Conservation (phyloP, 148 eudicot genomes). For the Polygonum aviculare region DNA sequence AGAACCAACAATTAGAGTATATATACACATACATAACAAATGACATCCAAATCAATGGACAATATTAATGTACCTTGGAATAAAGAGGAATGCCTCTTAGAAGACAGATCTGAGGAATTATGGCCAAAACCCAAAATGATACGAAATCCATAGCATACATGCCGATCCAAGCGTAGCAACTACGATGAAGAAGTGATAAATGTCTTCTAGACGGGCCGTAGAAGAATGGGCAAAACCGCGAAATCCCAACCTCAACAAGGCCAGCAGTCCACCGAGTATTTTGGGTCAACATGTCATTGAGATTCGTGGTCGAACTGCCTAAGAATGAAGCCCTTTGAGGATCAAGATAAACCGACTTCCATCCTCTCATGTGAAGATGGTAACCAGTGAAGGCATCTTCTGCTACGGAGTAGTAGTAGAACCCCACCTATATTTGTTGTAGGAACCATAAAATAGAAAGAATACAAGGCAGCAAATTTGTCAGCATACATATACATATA, state of each 20-base stretch:
- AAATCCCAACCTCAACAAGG: conserved; percentile 31
- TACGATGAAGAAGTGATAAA: conserved; percentile 25
- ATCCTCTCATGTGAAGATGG: conserved; percentile 40
- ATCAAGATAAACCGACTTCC: conserved; percentile 51
- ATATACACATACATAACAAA: not conserved
- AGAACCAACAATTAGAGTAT: not conserved
- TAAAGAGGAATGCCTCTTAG: conserved; percentile 40
- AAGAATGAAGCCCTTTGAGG: conserved; percentile 49
- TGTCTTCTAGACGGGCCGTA: conserved; percentile 25
- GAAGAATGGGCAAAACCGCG: conserved; percentile 42
- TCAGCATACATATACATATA: not conserved
- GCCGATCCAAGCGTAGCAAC: conserved; percentile 25
- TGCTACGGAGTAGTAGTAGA: conserved; percentile 30
- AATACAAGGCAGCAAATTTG: not conserved
- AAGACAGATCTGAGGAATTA: conserved; percentile 49
- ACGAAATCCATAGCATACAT: conserved; percentile 24
- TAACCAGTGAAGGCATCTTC: conserved; percentile 58
- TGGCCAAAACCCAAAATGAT: conserved; percentile 24
- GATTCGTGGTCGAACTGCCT: conserved; percentile 41
- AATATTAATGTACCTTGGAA: conserved; percentile 32
- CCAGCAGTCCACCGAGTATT: conserved; percentile 48
- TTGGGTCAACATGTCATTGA: conserved; percentile 45
- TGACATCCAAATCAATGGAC: not conserved
- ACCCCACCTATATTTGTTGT: conserved; percentile 38
- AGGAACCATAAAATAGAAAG: not conserved